Percentiles rank a stretch among this genome's conserved stretches.
phyloP scores from a whole-genome alignment of 257 asterid genomes.

The Jacaranda mimosifolia region DNA sequence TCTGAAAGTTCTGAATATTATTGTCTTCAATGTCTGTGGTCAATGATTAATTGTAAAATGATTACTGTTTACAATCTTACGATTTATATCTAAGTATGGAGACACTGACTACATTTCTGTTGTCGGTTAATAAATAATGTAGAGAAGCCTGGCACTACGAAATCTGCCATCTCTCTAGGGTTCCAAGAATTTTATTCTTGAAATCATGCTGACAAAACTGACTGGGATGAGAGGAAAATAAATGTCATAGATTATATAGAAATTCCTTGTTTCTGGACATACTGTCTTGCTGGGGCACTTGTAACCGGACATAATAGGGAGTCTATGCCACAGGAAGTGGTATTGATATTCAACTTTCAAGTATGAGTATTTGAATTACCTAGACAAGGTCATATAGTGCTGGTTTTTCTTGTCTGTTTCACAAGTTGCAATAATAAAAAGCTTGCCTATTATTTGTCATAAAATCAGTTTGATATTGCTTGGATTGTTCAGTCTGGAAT shows the following conservation, averaged over 20 bases:
- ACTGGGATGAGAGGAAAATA: neutral
- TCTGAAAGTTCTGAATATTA: constrained; percentile 7
- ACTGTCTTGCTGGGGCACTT: too few relatives aligned
- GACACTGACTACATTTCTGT: too few relatives aligned
- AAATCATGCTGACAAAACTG: constrained; percentile 6
- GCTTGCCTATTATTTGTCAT: too few relatives aligned
- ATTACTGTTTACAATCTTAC: neutral
- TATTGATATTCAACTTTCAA: too few relatives aligned
- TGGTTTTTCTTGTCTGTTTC: too few relatives aligned
- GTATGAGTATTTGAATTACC: too few relatives aligned
- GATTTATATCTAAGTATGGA: neutral
- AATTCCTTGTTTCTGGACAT: neutral
- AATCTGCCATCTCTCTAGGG: neutral
- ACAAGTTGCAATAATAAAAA: too few relatives aligned
- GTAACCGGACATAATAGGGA: neutral
- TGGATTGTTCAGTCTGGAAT: too few relatives aligned
- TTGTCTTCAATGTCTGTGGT: neutral
- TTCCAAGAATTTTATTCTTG: neutral
- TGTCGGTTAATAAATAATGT: neutral
- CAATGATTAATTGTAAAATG: too few relatives aligned
- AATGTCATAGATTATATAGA: neutral
- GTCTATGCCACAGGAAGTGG: too few relatives aligned
- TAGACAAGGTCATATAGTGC: too few relatives aligned
- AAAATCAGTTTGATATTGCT: too few relatives aligned
- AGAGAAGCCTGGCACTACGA: neutral